Evolutionary conservation across 306 rosid genomes (phyloP), one percentile per base, ranked within the genome.

Genomic region (Quercus aquifolioides): DNA sequence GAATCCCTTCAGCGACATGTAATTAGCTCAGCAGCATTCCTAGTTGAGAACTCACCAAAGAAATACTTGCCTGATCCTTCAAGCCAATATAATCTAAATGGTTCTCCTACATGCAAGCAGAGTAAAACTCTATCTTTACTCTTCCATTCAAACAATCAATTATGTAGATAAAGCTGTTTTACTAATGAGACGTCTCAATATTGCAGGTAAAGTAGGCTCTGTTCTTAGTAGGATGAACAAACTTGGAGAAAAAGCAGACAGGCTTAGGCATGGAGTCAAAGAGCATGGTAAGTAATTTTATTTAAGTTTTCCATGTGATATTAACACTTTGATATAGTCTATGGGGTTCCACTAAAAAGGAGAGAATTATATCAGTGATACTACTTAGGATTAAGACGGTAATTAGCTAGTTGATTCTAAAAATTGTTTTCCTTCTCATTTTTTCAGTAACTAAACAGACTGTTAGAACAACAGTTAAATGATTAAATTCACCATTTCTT

Each of bases 51-150:
- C 33, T 55, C 88, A 8, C 54, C 85, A 43, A 85, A 56, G 62
- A 57, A 86, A 76, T 69, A 76, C 41, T 85, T 87, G 79, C 80
- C 87, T 74, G 87, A 85, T 76, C 78, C 89, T 26, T 69, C 84
- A 10, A 78, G 84, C 46, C 82, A 73, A 60, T 79, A 80, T 67
- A 74, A 69, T 74, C 62, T 76, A 3, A 51, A 74, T 52, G 68
- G 74, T 5, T 55, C 19, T 55, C 78, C 68, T 17, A 77, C 78
- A 23, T 78, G 86, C 55, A 82, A 86, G 75, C 85, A 86, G 33
- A 64, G 88, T 86, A 89, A 28, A 75, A 17, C 10, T 28, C 62
- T n/a, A 81, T 41, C 78, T 30, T 30, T 10, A 25, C n/a, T 64
- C 15, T 43, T 9, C 67, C 49, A 30, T 73, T 21, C 30, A 6